Base-by-base conservation (phyloP, 169 alveolate species). In the Plasmodium gonderi region DNA sequence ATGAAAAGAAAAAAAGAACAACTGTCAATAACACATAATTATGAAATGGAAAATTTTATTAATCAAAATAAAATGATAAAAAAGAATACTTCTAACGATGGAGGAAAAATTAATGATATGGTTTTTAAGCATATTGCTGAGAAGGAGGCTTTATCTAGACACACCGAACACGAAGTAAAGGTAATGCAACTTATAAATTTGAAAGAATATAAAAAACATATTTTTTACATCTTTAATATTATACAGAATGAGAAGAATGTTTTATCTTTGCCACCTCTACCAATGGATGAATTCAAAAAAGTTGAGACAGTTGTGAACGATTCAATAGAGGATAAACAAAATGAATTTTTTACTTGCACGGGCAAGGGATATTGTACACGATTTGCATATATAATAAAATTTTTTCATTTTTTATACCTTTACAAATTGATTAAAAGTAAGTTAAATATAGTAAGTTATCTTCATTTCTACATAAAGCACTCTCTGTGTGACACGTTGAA, bases 71-170 rank as follows among this genome's bases (percentile, higher is more conserved):
- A 87, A 78, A 67, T 54, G 33, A 75, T 44, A 64, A 76, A 45
- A 64, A 79, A 54, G 51, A 67, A 76, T 76, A 44, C 23, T 23
- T 17, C 72, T n/a, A 29, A 75, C n/a, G 65, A 29, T 17, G 67
- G 49, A 5, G 7, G 68, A 38, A 38, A 75, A 42, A 64, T 87
- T 60, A 87, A 87, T 40, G 79, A 87, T 17, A 77, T 87, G 65
- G 93, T 87, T n/a, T 87, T 36, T 60, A 74, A 87, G 45, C 93
- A 87, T 31, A 87, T 87, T 47, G 93, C 93, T 5, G 93, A 87
- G 45, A 87, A 87, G 79, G 68, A 76, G 47, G 93, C 93, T 17
- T 51, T 87, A 45, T 33, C 23, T 76, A 87, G 93, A 60, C 93
- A 87, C 68, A 79, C 79, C 8, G 90, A 76, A 6, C 89, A 87